Evolutionary conservation across 2,329 filamentous ascomycete genomes (phyloP), one percentile per base, ranked within the genome.

Genomic region (Parafenestella ontariensis): DNA sequence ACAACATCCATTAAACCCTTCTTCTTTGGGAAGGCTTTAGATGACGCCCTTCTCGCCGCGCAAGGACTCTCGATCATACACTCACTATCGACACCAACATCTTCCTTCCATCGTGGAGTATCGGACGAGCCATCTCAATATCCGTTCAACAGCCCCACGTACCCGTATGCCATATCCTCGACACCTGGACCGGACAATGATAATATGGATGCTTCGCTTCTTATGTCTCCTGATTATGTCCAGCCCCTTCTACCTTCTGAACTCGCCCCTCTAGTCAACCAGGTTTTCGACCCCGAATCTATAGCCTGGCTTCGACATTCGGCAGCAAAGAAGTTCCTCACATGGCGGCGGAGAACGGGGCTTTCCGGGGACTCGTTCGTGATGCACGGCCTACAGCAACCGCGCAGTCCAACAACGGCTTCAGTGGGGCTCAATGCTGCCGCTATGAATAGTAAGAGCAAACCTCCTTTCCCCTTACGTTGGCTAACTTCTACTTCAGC

Each of bases 141-240:
- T 33, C 68, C 71, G 6, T 72, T 74, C 36, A 56, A 59, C 15
- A 62, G 60, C n/a, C 66, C 72, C 18, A 76, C 72, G 10, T 66
- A 78, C 79, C 54, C 86, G 88, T 96, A 91, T 69, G 87, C 91
- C 0, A 83, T 96, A 18, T 97, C 94, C 1, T 95, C 90, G 18
- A 85, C 85, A 11, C 81, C 85, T 21, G 85, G 84, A 1, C 84
- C 85, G 20, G 92, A 97, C 66, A 79, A 87, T 56, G 91, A 96
- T 34, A 87, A 84, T 39, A 96, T 98, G 88, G 94, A 98, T 72
- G 94, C 93, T 17, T 96, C 92, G 67, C 81, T 96, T 0, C 83
- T 98, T 17, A 98, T 98, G 94, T 92, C 88, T 51, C 89, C 93
- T 1, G 90, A 95, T 66, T 98, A 97, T 70, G 81, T 95, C 13